These are phyloP conservation scores for Ballota nigra DNA, from an alignment of 257 asterid genomes.

Conservation along the genomic window DNA sequence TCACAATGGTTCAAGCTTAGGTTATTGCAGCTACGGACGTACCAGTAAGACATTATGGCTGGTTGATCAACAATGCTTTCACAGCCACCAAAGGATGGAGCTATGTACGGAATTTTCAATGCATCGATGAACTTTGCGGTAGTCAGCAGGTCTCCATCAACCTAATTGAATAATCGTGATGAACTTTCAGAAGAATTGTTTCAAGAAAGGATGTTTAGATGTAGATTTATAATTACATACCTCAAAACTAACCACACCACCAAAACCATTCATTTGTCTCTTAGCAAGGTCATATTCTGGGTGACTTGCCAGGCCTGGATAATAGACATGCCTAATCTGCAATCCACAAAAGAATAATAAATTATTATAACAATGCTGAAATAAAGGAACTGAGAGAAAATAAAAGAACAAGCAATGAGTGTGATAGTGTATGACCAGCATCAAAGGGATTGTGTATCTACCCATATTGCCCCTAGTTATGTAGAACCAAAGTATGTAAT, in stretches of 20 bases:
- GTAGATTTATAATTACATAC: constrained; percentile 35
- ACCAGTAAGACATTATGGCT: constrained; percentile 95
- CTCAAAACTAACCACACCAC: constrained; percentile 95
- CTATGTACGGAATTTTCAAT: constrained; percentile 74
- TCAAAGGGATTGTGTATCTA: not conserved
- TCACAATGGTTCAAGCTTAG: not conserved
- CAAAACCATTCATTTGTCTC: constrained; percentile 86
- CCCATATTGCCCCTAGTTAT: not conserved
- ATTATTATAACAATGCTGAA: not conserved
- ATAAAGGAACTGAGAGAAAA: not conserved
- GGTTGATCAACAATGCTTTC: constrained; percentile 97
- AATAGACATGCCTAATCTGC: constrained; percentile 73
- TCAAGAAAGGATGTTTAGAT: not conserved
- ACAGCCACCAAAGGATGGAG: constrained; percentile 92
- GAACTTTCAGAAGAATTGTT: constrained; percentile 13
- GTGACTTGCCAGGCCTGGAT: constrained; percentile 84
- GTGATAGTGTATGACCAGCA: not conserved
- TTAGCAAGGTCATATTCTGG: constrained; percentile 77
- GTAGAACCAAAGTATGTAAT: not conserved
- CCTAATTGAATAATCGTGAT: constrained; percentile 31
- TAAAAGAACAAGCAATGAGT: not conserved
- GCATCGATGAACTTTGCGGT: constrained; percentile 81
- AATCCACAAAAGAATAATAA: constrained; percentile 2
- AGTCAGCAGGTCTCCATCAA: constrained; percentile 73
- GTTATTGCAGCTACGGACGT: constrained; percentile 17